Evolutionary conservation across 2,329 filamentous ascomycete species (phyloP), one percentile per base, ranked within the genome.

Genomic region (Aspergillus pseudoglaucus): DNA sequence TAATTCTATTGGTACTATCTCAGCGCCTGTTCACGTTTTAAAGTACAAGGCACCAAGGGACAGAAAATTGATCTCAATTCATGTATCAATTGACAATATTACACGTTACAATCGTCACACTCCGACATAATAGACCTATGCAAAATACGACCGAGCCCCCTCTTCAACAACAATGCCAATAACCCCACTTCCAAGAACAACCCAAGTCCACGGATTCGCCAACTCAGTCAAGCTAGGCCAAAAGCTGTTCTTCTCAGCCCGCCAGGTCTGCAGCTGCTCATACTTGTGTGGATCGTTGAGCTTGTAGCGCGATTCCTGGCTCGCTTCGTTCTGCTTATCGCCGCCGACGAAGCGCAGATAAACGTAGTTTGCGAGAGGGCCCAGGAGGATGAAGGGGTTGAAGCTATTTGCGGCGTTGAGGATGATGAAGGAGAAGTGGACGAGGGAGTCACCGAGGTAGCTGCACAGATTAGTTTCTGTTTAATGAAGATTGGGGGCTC

Each of bases 401-500:
- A 82, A 73, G 53, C 78, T 72, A 45, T 76, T 77, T 8, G 74
- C 75, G 15, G 76, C 72, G 59, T 77, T 79, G 2, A 82, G 70
- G 6, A 82, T 59, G 1, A 78, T 76, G 69, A 83, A 83, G 0
- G 80, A 81, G 42, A 78, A 57, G 56, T 84, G 81, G 8, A 80
- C 72, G 3, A 83, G 68, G 2, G 75, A 70, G 48, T 82, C 80
- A 2, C 80, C 80, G n/a, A 83, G 74, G 57, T 82, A 83, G 65
- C 79, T 81, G 44, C 53, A 30, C 44, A 18, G 10, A 22, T 49
- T 42, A 56, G 45, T 35, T 47, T 48, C 7, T n/a, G 33, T 30
- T 30, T 4, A 30, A 6, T 33, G 10, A 35, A n/a, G 15, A 17
- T 17, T 17, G 37, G 14, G 30, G 3, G 12, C 30, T 14, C 23